Conservation (phyloP, 2,329 filamentous ascomycete genomes). For the Aspergillus aculeatus region DNA sequence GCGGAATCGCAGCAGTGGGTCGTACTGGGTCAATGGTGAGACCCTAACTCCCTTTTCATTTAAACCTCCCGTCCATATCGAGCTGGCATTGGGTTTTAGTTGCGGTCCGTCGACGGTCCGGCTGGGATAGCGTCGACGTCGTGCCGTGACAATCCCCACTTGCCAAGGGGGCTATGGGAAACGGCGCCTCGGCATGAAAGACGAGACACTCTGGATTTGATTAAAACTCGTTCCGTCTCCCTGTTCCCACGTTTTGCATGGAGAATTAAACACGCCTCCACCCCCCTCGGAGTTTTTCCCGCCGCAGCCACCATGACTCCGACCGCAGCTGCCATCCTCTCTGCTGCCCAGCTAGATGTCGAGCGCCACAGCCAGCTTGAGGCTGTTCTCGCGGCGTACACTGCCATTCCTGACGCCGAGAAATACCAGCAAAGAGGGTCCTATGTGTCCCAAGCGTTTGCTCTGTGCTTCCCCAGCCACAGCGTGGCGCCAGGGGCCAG, state of each 20-base stretch:
- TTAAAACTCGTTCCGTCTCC: not conserved
- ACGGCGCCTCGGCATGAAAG: not conserved
- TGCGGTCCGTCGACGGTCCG: not conserved
- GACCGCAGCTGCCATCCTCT: not conserved
- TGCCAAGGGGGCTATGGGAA: not conserved
- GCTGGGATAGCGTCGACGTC: not conserved
- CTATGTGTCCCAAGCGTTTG: not conserved
- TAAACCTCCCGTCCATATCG: not conserved
- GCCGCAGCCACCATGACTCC: not conserved
- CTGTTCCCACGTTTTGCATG: not conserved
- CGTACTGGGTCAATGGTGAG: not conserved
- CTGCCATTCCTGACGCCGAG: not conserved
- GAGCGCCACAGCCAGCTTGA: not conserved
- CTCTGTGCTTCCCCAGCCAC: not conserved
- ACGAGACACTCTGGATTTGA: not conserved
- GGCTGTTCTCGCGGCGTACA: not conserved
- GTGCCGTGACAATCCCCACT: constrained; percentile 3
- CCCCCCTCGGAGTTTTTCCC: not conserved
- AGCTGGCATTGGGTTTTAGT: not conserved
- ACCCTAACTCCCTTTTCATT: not conserved
- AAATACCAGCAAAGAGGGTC: not conserved
- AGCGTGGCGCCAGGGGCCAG: not conserved
- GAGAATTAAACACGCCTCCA: not conserved
- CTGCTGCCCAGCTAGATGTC: not conserved
- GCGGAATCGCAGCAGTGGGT: not conserved